Percentiles rank a stretch among this genome's conserved stretches.
phyloP scores from a whole-genome alignment of 441 rosid species.

The Pelargonium australe region DNA sequence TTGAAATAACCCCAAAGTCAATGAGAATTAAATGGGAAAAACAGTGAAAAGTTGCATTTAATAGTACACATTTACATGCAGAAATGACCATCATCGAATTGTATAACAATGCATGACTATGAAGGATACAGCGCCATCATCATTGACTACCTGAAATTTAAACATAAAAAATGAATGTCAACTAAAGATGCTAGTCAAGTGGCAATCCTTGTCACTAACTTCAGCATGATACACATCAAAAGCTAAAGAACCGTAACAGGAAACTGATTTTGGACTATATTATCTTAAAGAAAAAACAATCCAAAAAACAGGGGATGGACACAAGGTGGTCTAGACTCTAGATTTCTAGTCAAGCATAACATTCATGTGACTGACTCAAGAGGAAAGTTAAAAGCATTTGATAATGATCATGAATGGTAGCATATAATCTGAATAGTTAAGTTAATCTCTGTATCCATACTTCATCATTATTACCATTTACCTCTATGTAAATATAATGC shows the following conservation, averaged over 20 bases:
- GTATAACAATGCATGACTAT: not conserved
- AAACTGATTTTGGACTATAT: not conserved
- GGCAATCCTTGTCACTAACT: not conserved
- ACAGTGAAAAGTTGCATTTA: not conserved
- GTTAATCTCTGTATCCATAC: not conserved
- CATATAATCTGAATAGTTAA: not conserved
- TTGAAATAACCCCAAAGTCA: not conserved
- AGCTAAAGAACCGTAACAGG: not conserved
- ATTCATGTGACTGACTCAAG: not conserved
- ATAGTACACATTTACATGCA: not conserved
- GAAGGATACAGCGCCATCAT: slow-evolving; percentile 93
- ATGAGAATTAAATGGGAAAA: not conserved
- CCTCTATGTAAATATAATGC: not conserved
- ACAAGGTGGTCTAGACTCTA: not conserved
- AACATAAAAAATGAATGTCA: slow-evolving; percentile 17
- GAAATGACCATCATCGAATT: slow-evolving; percentile 1
- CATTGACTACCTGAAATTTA: slow-evolving; percentile 60
- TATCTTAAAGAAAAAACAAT: not conserved
- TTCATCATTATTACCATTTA: not conserved
- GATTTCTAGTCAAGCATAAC: not conserved
- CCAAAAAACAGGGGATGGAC: not conserved
- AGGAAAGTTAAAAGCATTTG: not conserved
- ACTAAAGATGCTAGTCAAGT: not conserved
- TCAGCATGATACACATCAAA: slow-evolving; percentile 1
- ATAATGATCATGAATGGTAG: not conserved